These are phyloP conservation scores for Candida loeiensis DNA, from an alignment of 805 yeast genomes.

Conservation along the genomic window DNA sequence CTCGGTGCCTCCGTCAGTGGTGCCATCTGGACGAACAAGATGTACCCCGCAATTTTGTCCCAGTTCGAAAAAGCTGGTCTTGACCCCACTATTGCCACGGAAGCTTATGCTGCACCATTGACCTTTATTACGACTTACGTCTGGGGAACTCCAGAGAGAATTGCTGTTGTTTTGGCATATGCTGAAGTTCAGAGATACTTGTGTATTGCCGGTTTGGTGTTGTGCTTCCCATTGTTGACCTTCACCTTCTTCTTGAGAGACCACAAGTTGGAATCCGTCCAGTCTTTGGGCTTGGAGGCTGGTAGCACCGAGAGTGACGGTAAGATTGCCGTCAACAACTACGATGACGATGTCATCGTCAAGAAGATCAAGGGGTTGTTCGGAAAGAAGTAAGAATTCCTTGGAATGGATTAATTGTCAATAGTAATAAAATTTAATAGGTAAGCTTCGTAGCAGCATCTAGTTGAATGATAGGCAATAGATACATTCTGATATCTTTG, in stretches of 20 bases:
- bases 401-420: conserved; percentile 1
- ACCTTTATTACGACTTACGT: conserved; percentile 44
- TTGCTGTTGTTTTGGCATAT: conserved; percentile 55
- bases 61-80: conserved; percentile 23
- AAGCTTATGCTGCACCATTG: conserved; percentile 54
- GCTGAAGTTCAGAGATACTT: conserved; percentile 56
- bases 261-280: conserved; percentile 40
- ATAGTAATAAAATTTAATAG: too few relatives aligned
- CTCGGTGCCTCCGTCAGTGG: conserved; percentile 63
- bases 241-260: conserved; percentile 52
- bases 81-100: conserved; percentile 37
- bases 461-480: too few relatives aligned
- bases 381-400: neutral
- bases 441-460: too few relatives aligned
- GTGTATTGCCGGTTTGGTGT: conserved; percentile 51
- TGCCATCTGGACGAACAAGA: conserved; percentile 64
- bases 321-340: conserved; percentile 16
- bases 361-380: conserved; percentile 11
- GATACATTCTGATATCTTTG: too few relatives aligned
- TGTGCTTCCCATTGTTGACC: conserved; percentile 51
- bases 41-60: conserved; percentile 43
- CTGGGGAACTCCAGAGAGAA: conserved; percentile 64
- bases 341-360: conserved; percentile 22
- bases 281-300: conserved; percentile 20
- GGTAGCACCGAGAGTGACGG: conserved; percentile 11